Base-by-base conservation (phyloP, 306 rosid species). In the Casuarina equisetifolia region DNA sequence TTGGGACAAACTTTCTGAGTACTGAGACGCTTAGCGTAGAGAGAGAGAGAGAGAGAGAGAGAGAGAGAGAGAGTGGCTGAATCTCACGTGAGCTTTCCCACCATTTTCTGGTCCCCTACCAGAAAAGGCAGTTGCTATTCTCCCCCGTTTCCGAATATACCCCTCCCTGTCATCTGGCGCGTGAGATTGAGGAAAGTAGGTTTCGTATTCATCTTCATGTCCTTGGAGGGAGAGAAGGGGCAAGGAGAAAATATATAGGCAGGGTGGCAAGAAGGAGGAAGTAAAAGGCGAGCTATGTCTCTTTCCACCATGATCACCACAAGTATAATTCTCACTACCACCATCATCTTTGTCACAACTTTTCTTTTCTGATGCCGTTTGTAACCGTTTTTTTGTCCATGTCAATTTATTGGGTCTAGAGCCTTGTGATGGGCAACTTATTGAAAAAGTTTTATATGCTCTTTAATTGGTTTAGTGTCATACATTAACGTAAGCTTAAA, bases 1-100 rank as follows among this genome's bases (percentile, higher is more conserved):
- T 3, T 43, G 59, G 61, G 76, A 78, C 51, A 42, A 52, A 51
- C 70, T 59, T 50, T 12, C 62, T 38, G 35, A 50, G 59, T 0
- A 4, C 32, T 25, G 32, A 25, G 32, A 25, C 1, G 32, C 32
- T 25, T 25, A 25, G 32, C 32, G 32, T 25, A 25, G 32, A 25
- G 32, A 19, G 20, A 17, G 53, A 36, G 38, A 6, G 72, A n/a
- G 49, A 59, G 45, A 0, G 67, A 36, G 40, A 42, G 71, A 57
- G 63, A 19, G 73, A 4, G 83, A 52, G 45, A 16, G 62, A 5
- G 12, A 45, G 32, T 20, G 32, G 73, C 45, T 58, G 75, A 45
- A 36, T 1, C 76, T 80, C 87, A 84, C 85, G 87, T 80, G 87
- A 57, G 49, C 71, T 58, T 39, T 58, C 16, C 58, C 3, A 4